A percentile compares a stretch with the other conserved stretches of the same genome.
Conservation (phyloP, 495 filamentous ascomycete species). For the Bacidia gigantensis region DNA sequence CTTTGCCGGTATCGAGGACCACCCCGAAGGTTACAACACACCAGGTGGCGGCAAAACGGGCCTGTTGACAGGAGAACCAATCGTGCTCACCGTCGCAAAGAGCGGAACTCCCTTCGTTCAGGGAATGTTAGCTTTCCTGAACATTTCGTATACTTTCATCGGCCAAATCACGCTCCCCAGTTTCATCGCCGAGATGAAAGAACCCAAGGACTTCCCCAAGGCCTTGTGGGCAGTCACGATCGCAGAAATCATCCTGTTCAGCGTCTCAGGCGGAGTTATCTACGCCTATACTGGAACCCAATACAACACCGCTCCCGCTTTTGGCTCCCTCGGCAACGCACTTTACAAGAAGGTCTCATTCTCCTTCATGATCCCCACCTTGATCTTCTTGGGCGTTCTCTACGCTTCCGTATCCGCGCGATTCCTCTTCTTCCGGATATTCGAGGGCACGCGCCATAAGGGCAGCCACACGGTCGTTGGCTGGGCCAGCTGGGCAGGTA, state of each 20-base stretch:
- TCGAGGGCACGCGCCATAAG: slow-evolving; percentile 63
- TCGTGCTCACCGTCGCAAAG: slow-evolving; percentile 50
- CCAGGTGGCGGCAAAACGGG: slow-evolving; percentile 20
- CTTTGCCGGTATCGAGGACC: slow-evolving; percentile 58
- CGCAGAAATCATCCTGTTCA: slow-evolving; percentile 70
- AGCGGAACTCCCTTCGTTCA: slow-evolving; percentile 61
- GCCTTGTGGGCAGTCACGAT: slow-evolving; percentile 79
- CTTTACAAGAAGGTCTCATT: slow-evolving; percentile 71
- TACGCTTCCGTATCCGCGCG: slow-evolving; percentile 79
- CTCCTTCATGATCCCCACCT: slow-evolving; percentile 83
- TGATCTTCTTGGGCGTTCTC: slow-evolving; percentile 78
- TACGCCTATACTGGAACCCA: slow-evolving; percentile 75
- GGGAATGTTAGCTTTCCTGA: slow-evolving; percentile 72
- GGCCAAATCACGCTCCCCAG: slow-evolving; percentile 82
- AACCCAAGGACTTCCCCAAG: slow-evolving; percentile 78
- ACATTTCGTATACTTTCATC: slow-evolving; percentile 87
- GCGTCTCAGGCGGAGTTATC: slow-evolving; percentile 56
- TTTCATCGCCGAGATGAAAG: slow-evolving; percentile 86
- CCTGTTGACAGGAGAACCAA: slow-evolving; percentile 35
- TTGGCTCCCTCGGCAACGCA: slow-evolving; percentile 59
- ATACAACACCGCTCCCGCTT: slow-evolving; percentile 70
- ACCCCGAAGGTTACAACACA: slow-evolving; percentile 48
- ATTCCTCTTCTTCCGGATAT: slow-evolving; percentile 77
- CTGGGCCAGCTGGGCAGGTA: slow-evolving; percentile 63
- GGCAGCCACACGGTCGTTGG: slow-evolving; percentile 65